phyloP scores from a whole-genome alignment of 2,329 filamentous ascomycete genomes.

The Periconia sp. region DNA sequence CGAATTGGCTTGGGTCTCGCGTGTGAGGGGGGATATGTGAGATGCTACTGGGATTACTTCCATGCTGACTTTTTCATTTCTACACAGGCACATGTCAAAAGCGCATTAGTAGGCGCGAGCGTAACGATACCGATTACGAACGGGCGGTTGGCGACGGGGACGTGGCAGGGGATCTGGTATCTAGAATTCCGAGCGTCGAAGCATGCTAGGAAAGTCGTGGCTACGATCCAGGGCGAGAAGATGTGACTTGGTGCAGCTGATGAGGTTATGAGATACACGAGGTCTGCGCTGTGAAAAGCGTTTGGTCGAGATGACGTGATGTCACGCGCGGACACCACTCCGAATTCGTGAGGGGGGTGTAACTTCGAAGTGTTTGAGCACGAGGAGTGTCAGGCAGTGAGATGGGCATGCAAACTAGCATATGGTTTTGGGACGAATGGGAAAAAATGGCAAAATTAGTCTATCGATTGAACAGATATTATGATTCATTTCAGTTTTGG shows the following conservation, averaged over 20 bases:
- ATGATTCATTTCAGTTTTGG: not conserved
- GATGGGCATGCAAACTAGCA: too few relatives aligned
- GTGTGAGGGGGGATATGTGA: not conserved
- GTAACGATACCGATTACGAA: slow-evolving; percentile 89
- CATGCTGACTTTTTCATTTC: slow-evolving; percentile 2
- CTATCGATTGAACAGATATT: not conserved
- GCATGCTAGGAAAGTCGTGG: slow-evolving; percentile 80
- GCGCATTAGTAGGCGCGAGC: slow-evolving; percentile 82
- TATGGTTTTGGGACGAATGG: not conserved
- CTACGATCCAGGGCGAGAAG: slow-evolving; percentile 90
- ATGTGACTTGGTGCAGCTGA: slow-evolving; percentile 27
- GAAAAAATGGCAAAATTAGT: not conserved
- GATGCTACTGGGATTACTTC: not conserved
- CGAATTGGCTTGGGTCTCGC: not conserved
- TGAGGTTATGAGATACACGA: too few relatives aligned
- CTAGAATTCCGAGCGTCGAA: slow-evolving; percentile 79
- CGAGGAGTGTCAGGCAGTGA: too few relatives aligned
- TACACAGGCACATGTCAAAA: slow-evolving; percentile 83
- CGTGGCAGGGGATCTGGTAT: slow-evolving; percentile 94
- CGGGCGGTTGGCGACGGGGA: slow-evolving; percentile 70
- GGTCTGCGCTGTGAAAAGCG: too few relatives aligned
- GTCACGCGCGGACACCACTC: too few relatives aligned
- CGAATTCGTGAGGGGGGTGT: too few relatives aligned
- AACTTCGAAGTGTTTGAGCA: too few relatives aligned
- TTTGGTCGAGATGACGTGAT: too few relatives aligned